phyloP scores from a whole-genome alignment of 345 rosid genomes.

The Hevea brasiliensis region DNA sequence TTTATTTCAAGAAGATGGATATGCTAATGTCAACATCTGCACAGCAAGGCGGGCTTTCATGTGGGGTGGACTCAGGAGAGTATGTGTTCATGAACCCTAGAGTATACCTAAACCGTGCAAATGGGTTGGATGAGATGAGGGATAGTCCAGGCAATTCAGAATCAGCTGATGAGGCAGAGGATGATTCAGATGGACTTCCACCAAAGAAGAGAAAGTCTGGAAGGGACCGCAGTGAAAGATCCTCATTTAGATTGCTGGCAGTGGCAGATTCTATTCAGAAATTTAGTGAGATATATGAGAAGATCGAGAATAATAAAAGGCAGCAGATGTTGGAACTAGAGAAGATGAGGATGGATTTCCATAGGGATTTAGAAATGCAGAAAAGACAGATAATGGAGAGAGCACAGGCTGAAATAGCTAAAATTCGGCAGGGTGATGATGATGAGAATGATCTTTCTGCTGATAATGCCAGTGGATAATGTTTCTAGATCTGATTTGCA shows the following conservation, averaged over 20 bases:
- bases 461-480: conserved; percentile 59
- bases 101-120: conserved; percentile 61
- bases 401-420: conserved; percentile 79
- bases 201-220: conserved; percentile 64
- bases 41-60: conserved; percentile 70
- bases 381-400: conserved; percentile 84
- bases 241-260: conserved; percentile 70
- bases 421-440: conserved; percentile 47
- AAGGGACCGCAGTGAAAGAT: conserved; percentile 54
- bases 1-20: conserved; percentile 85
- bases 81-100: conserved; percentile 70
- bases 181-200: conserved; percentile 72
- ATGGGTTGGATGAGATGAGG: conserved; percentile 85
- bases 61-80: conserved; percentile 91
- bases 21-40: conserved; percentile 67
- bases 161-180: conserved; percentile 46
- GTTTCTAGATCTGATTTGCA: conserved; percentile 11
- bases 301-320: conserved; percentile 77
- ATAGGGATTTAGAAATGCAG: conserved; percentile 83
- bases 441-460: conserved; percentile 60
- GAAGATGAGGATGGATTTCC: conserved; percentile 94
- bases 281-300: conserved; percentile 84
- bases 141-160: conserved; percentile 87
- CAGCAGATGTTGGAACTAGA: conserved; percentile 88
- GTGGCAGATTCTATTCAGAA: conserved; percentile 81